Base-by-base conservation (phyloP, 805 yeast genomes). In the Schwanniomyces pseudopolymorphus region DNA sequence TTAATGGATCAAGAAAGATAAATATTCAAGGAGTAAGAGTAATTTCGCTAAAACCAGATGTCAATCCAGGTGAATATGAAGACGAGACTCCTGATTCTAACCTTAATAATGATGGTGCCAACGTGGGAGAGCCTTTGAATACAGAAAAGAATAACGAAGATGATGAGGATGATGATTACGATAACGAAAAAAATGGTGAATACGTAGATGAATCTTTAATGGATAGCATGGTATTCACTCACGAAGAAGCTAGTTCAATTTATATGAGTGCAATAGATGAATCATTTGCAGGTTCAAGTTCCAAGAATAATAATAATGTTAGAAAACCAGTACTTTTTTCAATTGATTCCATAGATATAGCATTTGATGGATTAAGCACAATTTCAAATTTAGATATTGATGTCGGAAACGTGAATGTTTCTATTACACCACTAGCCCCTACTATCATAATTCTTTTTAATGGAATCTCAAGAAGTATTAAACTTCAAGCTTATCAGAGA, bases 181-280 rank as follows among this genome's bases (percentile, higher is more conserved):
- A 46, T 21, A 22, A 8, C 28, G 56, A 56, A n/a, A 56, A 57
- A 31, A 63, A 58, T 10, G 54, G 58, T 24, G 68, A 59, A 11
- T 70, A 69, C 19, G 70, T 61, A n/a, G 68, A 69, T 27, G 74
- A 68, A 24, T 72, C 79, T n/a, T 58, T 83, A 46, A 61, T 75
- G 60, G 77, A 75, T 31, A 84, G 89, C 55, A 76, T 80, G 66
- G 69, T 83, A 31, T 84, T 83, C 58, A 81, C 92, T 1, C 84
- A 80, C 44, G 82, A 79, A 42, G 86, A 84, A 46, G 85, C 88
- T 1, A 75, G 81, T 40, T 83, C 90, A 2, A 75, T 88, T 16
- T 89, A 87, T 59, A 82, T 87, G 91, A 87, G 95, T 63, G 95
- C 96, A 2, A 72, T 85, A 9, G 81, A 88, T 0, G 75, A 78